Conservation (phyloP, 805 yeast species). For the Schizosaccharomyces osmophilus region DNA sequence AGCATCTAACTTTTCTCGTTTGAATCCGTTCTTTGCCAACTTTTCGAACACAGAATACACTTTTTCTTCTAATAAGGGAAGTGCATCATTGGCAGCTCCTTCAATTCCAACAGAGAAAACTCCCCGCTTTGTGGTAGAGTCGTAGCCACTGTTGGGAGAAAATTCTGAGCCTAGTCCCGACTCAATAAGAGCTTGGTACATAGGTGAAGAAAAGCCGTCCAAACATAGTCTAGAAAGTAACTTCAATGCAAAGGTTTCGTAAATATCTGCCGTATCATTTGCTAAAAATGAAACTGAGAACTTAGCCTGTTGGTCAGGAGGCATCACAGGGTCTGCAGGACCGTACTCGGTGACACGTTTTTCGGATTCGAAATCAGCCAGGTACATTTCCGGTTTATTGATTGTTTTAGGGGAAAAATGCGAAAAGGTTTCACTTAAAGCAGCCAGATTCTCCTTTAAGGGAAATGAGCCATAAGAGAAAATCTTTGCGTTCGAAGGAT, state of each 20-base stretch:
- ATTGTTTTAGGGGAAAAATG: conserved; percentile 27
- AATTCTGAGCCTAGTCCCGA: conserved; percentile 66
- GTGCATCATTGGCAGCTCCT: conserved; percentile 33
- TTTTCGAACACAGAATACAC: conserved; percentile 25
- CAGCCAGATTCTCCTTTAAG: conserved; percentile 31
- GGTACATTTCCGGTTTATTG: conserved; percentile 13
- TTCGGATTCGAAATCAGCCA: conserved; percentile 21
- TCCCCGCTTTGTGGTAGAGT: conserved; percentile 49
- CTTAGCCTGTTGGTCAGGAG: conserved; percentile 43
- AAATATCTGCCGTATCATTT: conserved; percentile 44
- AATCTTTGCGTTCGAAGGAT: conserved; percentile 71
- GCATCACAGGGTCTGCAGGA: conserved; percentile 59
- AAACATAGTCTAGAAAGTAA: conserved; percentile 44
- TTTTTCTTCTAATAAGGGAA: conserved; percentile 22
- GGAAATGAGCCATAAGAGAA: conserved; percentile 72
- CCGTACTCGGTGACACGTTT: conserved; percentile 27
- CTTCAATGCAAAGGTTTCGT: conserved; percentile 48
- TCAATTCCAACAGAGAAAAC: conserved; percentile 69
- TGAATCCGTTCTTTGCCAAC: conserved; percentile 22
- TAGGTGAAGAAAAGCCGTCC: conserved; percentile 81
- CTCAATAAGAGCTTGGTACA: conserved; percentile 71
- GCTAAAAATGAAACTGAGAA: conserved; percentile 73
- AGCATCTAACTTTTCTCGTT: conserved; percentile 46
- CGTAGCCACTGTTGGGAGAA: conserved; percentile 69
- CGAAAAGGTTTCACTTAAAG: conserved; percentile 26